These are phyloP conservation scores for Dichotomopilus funicola DNA, from an alignment of 2,329 filamentous ascomycete species.

Conservation along the genomic window DNA sequence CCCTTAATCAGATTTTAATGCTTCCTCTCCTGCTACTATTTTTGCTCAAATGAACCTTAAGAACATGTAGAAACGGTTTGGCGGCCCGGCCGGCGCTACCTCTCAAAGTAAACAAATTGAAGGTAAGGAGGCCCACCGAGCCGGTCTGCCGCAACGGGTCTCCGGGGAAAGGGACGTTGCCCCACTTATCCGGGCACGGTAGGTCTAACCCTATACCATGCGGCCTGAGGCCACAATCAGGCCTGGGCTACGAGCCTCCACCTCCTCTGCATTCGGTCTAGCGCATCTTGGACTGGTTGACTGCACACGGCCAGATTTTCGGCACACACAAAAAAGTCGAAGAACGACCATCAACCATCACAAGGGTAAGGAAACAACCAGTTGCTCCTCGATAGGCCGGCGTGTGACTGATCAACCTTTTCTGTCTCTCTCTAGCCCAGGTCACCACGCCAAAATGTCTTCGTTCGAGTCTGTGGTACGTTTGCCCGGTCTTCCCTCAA, in stretches of 20 bases:
- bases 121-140: too few species aligned
- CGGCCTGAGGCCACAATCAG: conserved; percentile 23
- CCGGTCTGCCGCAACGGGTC: too few species aligned
- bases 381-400: conserved; percentile 25
- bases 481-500: conserved; percentile 10
- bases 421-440: conserved; percentile 21
- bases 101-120: too few species aligned
- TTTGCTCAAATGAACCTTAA: too few species aligned
- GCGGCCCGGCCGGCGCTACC: too few species aligned
- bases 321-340: conserved; percentile 26
- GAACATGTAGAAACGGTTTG: too few species aligned
- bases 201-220: conserved; percentile 25
- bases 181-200: conserved; percentile 17
- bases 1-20: too few species aligned
- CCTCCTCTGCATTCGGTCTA: conserved; percentile 18
- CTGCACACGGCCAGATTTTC: conserved; percentile 26
- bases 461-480: conserved; percentile 28
- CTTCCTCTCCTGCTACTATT: too few species aligned
- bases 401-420: conserved; percentile 26
- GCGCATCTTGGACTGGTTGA: conserved; percentile 18
- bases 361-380: conserved; percentile 27
- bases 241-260: conserved; percentile 16
- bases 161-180: conserved; percentile 5
- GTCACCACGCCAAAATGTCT: conserved; percentile 28
- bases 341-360: conserved; percentile 26